Base-by-base conservation (phyloP, 306 rosid species). In the Leucaena leucocephala region DNA sequence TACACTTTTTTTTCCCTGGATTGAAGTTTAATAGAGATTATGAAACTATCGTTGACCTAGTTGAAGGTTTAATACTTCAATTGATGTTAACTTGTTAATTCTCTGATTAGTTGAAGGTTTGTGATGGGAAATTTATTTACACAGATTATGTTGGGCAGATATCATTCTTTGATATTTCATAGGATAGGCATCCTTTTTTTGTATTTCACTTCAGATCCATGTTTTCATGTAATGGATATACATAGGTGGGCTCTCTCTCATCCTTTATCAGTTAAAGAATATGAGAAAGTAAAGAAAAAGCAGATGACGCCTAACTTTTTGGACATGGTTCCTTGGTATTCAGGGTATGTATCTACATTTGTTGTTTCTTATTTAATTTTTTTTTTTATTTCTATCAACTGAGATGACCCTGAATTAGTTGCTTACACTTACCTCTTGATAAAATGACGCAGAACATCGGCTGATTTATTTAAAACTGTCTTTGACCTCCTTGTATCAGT, bases 311-410 rank as follows among this genome's bases (percentile, higher is more conserved):
- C 99, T 77, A 89, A 84, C 74, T 95, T 93, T 87, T 79, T 95
- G 76, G 99, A 95, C 75, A 95, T 95, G 99, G 99, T 95, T 88
- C 99, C 99, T 78, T 95, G 99, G 98, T 95, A 93, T 90, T 95
- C 99, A 15, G 98, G 99, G 98, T 93, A 93, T 81, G 71, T 76
- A 40, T 71, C 22, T 59, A 55, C 64, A 40, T 71, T 27, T 33
- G 43, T 75, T 79, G 35, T 17, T 57, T 70, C 63, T 61, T 8
- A 43, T 54, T 49, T 50, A 67, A 45, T 43, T 61, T 58, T 76
- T 22, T 22, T 49, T 21, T 43, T 71, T 16, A 59, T 64, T 15
- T 84, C 72, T 73, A 16, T 44, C 10, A 66, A 45, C 43, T 76
- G 65, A 79, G 79, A 35, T 85, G 58, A 50, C 64, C 45, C 61